These are phyloP conservation scores for Fraxinus sp. DNA, from an alignment of 305 asterid species.

Conservation along the genomic window DNA sequence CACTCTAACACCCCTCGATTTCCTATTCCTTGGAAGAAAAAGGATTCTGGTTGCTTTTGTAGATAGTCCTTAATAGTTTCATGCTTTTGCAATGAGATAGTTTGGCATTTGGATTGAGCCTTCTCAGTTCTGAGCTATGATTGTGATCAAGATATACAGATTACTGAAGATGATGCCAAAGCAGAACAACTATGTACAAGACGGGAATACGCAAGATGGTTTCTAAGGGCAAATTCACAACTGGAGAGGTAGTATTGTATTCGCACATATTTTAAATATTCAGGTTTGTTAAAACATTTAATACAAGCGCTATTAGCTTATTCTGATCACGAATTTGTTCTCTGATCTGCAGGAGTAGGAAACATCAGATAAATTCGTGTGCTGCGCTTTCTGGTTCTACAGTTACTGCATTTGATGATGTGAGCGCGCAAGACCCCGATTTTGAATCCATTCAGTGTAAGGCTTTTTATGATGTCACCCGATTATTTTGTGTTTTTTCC, in stretches of 20 bases:
- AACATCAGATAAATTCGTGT: conserved; percentile 54
- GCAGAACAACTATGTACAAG: conserved; percentile 82
- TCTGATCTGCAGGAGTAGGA: conserved; percentile 51
- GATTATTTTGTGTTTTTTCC: not conserved
- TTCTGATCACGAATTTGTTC: conserved; percentile 17
- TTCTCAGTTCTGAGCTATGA: conserved; percentile 33
- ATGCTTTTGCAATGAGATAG: conserved; percentile 11
- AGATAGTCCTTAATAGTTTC: conserved; percentile 6
- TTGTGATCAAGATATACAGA: conserved; percentile 54
- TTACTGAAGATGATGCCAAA: conserved; percentile 66
- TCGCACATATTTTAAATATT: conserved; percentile 9
- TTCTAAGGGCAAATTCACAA: conserved; percentile 56
- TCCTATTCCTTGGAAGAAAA: not conserved
- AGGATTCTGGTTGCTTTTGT: not conserved
- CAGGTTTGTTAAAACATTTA: not conserved
- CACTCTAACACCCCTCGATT: not conserved
- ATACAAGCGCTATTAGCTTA: conserved; percentile 5
- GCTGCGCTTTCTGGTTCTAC: conserved; percentile 74
- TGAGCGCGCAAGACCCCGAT: conserved; percentile 72
- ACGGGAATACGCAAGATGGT: conserved; percentile 91
- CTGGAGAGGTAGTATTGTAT: conserved; percentile 63
- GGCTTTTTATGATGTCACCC: conserved; percentile 23
- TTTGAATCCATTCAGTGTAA: conserved; percentile 76
- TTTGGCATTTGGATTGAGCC: conserved; percentile 4
- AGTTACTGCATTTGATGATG: conserved; percentile 70